phyloP scores from a whole-genome alignment of 2,329 filamentous ascomycete genomes.

The Trichoderma asperellum region DNA sequence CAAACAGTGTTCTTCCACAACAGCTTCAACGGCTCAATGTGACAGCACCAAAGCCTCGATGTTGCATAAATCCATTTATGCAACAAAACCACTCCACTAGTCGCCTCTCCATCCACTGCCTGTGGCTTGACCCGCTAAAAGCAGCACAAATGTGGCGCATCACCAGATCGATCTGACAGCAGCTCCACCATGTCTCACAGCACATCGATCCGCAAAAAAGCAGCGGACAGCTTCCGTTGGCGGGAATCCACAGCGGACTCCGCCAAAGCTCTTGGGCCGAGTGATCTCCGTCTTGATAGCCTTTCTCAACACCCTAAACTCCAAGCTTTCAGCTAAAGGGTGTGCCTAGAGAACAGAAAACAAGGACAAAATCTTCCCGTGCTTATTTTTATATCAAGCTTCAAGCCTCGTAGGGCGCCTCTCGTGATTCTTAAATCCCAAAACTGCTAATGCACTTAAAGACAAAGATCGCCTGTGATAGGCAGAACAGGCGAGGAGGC shows the following conservation, averaged over 20 bases:
- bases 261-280: background rate
- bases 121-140: conserved; percentile 20
- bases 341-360: background rate
- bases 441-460: background rate
- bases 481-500: background rate
- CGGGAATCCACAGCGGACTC: background rate
- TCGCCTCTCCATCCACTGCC: background rate
- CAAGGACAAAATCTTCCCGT: background rate
- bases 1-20: background rate
- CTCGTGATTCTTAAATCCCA: background rate
- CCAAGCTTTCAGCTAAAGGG: background rate
- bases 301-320: background rate
- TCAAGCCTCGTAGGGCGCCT: conserved; percentile 17
- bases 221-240: background rate
- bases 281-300: background rate
- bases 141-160: conserved; percentile 24
- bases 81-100: background rate
- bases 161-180: conserved; percentile 1
- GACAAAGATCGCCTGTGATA: background rate
- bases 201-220: background rate
- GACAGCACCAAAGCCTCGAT: background rate
- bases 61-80: conserved; percentile 17
- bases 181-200: background rate
- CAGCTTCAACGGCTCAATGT: background rate
- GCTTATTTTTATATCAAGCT: conserved; percentile 8